Evolutionary conservation across 345 rosid genomes (phyloP), one percentile per base, ranked within the genome.

Genomic region (Luvunga scandens): DNA sequence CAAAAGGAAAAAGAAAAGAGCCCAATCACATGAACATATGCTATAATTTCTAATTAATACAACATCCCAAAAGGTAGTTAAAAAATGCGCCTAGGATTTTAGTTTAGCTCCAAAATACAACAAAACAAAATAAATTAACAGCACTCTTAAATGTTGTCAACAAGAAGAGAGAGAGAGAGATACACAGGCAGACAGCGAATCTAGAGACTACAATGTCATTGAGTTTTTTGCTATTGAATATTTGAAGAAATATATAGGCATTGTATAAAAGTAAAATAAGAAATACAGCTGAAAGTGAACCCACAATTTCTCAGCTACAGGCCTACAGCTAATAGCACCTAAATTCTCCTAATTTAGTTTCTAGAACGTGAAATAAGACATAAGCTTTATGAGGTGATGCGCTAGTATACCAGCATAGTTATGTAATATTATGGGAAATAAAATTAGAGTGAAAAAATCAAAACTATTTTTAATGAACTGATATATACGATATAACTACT

Each of bases 401-500:
- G 28, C 24, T 48, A 48, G 27, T 48, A 5, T 27, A 28, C 42
- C 33, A 50, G 24, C 22, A 50, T 7, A 19, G 33, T 71, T n/a
- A 30, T 28, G 28, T 7, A 48, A 48, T 9, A 60, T 56, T 45
- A 31, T 31, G 50, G 53, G 2, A 22, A 27, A 64, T 28, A 64
- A 14, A 18, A 14, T 31, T 31, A 4, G 21, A 21, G 30, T 5
- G 30, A 57, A 53, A 42, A 19, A 3, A 36, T 56, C 31, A 2
- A 16, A 73, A 67, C 60, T 22, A 38, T 7, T 14, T 66, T 22
- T 30, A 6, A 53, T 66, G 81, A 31, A 33, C 2, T 57, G 50
- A 19, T 65, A 21, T 65, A 78, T 45, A 57, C 31, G 69, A 72
- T 73, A 73, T 70, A 64, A 70, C 62, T 66, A 68, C 24, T 39